Evolutionary conservation across 2,329 filamentous ascomycete species (phyloP), one percentile per base, ranked within the genome.

Genomic region (Albophoma yamanashiensis): DNA sequence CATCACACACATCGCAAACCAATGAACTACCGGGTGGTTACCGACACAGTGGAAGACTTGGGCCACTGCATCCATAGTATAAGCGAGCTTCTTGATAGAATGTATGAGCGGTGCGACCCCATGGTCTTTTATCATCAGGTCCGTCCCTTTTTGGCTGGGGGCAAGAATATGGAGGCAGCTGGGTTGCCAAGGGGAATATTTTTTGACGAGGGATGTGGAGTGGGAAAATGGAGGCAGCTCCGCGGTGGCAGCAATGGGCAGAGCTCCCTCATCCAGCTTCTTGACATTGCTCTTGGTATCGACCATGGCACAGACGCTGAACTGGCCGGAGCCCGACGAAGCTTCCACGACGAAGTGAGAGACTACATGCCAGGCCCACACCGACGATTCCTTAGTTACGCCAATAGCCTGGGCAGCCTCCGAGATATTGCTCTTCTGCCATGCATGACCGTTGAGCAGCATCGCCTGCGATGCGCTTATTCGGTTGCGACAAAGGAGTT

Each of bases 161-260:
- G 90, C 72, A 95, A 92, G 75, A 96, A 96, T 72, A 97, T 97
- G 93, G 84, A 80, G 11, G 84, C 88, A 8, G 91, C 91, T 0
- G 93, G 92, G 0, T 79, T 97, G 1, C 91, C 92, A 0, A 82
- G 85, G 12, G 93, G 93, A 0, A 86, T 97, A 5, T 85, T 92
- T 59, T 96, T 96, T 70, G 91, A 96, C 65, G 83, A 89, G 60
- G 88, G 86, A 1, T 78, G 83, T 2, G 87, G 85, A 1, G 77
- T 77, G 15, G 83, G 86, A 0, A 75, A 82, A 42, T 96, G 91
- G 80, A 80, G 86, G 22, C 87, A 93, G 66, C 88, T 89, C 61
- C 84, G 89, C n/a, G 93, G 93, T n/a, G 93, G 93, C 4, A 95
- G 90, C 71, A 97, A 97, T 68, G 93, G 92, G 0, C 93, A 97